Evolutionary conservation across 805 yeast species (phyloP), one percentile per base, ranked within the genome.

Genomic region (Candida easanensis): DNA sequence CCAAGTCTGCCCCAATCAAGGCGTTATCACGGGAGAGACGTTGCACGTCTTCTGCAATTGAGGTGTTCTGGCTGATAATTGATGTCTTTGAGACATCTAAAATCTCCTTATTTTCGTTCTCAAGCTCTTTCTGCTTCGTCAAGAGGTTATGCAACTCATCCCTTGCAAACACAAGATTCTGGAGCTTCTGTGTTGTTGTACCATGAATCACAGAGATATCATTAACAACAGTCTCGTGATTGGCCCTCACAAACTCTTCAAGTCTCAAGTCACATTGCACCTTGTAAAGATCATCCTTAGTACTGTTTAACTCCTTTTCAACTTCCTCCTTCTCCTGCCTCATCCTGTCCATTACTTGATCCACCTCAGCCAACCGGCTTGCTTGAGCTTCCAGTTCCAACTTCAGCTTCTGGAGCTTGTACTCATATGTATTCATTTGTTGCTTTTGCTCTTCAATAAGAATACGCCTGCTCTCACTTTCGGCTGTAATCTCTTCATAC

Each of bases 381-480:
- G 61, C 49, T 38, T 65, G 68, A 22, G 54, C 57, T 22, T 73
- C 78, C 44, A 63, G 63, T 35, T 70, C 69, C 6, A 57, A 63
- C 41, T 76, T 69, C 33, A 70, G 58, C 21, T 63, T 63, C 37
- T 60, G 64, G 20, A 73, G 63, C 50, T 74, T 79, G 21, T 70
- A 71, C 40, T 76, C 80, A 47, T 76, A 62, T 2, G 73, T 70
- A 31, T 68, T 71, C 9, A 76, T 63, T 44, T 69, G 67, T 4
- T 71, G 60, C 42, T 73, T 71, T 48, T 75, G 77, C 44, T 79
- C 84, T 22, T 69, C 78, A 13, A 73, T 67, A 42, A 70, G 62
- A 5, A 76, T 68, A 18, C 69, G 64, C 30, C 77, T 66, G 53
- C 80, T 75, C 54, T 76, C 81, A 52, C 57, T 57, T 23, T 57